Percentiles rank a stretch among this genome's conserved stretches.
phyloP scores from a whole-genome alignment of 2,329 filamentous ascomycete species.

The Dothidotthia symphoricarpi region DNA sequence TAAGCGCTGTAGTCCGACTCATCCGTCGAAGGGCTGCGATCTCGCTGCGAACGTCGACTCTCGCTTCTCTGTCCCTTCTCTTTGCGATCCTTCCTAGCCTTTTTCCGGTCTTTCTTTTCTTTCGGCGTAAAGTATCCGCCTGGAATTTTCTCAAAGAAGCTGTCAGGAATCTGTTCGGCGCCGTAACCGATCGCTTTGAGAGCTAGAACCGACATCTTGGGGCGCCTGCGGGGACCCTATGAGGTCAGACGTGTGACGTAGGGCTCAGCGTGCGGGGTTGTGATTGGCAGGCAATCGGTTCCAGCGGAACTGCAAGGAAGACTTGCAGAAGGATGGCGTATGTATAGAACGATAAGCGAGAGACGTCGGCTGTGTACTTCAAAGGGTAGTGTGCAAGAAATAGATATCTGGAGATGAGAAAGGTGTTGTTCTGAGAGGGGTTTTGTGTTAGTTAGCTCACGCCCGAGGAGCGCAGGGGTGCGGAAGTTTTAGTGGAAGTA shows the following conservation, averaged over 20 bases:
- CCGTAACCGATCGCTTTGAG: slow-evolving; percentile 42
- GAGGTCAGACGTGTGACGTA: slow-evolving; percentile 34
- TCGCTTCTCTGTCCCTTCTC: slow-evolving; percentile 13
- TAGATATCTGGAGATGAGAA: slow-evolving; percentile 8
- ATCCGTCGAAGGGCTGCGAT: slow-evolving; percentile 26
- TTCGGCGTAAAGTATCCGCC: slow-evolving; percentile 39
- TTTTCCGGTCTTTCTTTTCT: slow-evolving; percentile 29
- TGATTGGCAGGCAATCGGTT: slow-evolving; percentile 34
- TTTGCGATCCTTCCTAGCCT: slow-evolving; percentile 16
- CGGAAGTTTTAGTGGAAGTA: slow-evolving; percentile 4
- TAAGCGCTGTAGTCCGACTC: slow-evolving; percentile 31
- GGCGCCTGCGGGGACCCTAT: slow-evolving; percentile 25
- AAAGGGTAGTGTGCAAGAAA: slow-evolving; percentile 8
- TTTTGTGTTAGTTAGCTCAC: background rate
- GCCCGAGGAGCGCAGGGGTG: slow-evolving; percentile 2
- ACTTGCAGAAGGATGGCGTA: slow-evolving; percentile 26
- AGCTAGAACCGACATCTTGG: slow-evolving; percentile 37
- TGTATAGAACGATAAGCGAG: slow-evolving; percentile 12
- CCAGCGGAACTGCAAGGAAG: slow-evolving; percentile 14
- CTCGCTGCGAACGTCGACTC: slow-evolving; percentile 25
- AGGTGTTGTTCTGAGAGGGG: slow-evolving; percentile 4
- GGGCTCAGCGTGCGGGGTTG: slow-evolving; percentile 16
- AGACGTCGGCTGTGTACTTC: slow-evolving; percentile 8
- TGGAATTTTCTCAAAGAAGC: slow-evolving; percentile 39
- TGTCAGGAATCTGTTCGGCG: slow-evolving; percentile 42